Base-by-base conservation (phyloP, 768 basidiomycete genomes). In the Pleurotus ostreatus region DNA sequence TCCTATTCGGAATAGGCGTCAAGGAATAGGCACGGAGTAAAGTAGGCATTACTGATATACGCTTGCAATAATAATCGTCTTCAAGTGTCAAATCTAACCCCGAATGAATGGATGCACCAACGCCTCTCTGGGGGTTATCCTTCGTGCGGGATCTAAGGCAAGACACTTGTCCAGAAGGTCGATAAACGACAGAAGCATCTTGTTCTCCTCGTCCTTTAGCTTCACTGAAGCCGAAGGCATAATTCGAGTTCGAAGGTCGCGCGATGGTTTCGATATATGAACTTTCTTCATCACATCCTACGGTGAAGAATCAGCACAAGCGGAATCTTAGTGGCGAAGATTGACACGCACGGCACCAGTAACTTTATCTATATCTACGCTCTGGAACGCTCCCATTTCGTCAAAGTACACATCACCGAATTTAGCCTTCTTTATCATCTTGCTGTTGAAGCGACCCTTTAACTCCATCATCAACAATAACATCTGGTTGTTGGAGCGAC, bases 401-500 rank as follows among this genome's bases (percentile, higher is more conserved):
- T 98, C 95, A 61, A 98, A 99, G 65, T 94, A 96, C 63, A 89
- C 72, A 49, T 92, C 88, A 1, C 91, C 92, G 71, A 98, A 98
- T 66, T 89, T 88, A 0, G 91, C 91, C 67, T 89, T 93, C 74
- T 96, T 97, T 70, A 98, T 89, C 85, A 93, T 85, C 72, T 93
- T 94, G 60, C 83, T 79, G 66, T 93, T 95, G 74, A 98, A 91
- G 48, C 94, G 81, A 37, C 97, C 95, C 70, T 92, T 95, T 57
- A 97, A 78, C 69, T 98, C 96, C 94, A 98, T 98, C 90, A 98
- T 97, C 56, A 92, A 83, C 55, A 94, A 78, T 16, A 98, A 77
- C 96, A 98, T 98, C 65, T 98, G 95, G 66, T 97, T 97, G 71
- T 99, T 98, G 15, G 92, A 92, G 39, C 93, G 85, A 11, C 96